phyloP scores from a whole-genome alignment of 1,284 basidiomycete genomes.

The Leccinum laetum region DNA sequence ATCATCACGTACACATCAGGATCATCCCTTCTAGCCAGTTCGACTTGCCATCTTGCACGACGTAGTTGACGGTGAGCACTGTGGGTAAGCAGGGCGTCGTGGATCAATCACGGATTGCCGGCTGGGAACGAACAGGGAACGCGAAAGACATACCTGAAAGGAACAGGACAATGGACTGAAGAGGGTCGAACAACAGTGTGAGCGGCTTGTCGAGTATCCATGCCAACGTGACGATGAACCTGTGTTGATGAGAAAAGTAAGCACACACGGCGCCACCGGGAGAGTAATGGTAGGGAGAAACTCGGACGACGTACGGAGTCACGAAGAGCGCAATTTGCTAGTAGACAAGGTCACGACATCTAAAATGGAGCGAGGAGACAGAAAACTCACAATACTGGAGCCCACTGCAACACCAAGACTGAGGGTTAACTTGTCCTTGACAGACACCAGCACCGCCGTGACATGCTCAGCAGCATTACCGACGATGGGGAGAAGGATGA shows the following conservation, averaged over 20 bases:
- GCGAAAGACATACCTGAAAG: constrained; percentile 37
- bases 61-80: constrained; percentile 77
- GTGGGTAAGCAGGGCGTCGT: neutral
- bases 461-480: constrained; percentile 78
- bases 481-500: constrained; percentile 86
- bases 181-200: constrained; percentile 79
- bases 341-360: constrained; percentile 9
- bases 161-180: constrained; percentile 68
- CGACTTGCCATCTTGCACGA: constrained; percentile 80
- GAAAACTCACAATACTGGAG: constrained; percentile 72
- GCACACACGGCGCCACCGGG: constrained; percentile 51
- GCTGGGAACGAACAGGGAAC: neutral
- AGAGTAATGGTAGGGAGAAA: neutral
- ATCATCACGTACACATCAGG: constrained; percentile 52
- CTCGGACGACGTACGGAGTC: constrained; percentile 58
- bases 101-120: neutral
- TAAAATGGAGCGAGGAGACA: neutral
- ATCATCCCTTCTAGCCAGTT: constrained; percentile 83
- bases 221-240: constrained; percentile 61
- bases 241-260: constrained; percentile 49
- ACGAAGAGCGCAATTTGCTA: constrained; percentile 91
- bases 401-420: constrained; percentile 88
- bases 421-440: constrained; percentile 74
- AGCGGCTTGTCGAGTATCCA: constrained; percentile 74
- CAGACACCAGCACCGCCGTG: constrained; percentile 82